A percentile compares a stretch with the other conserved stretches of the same genome.
These are phyloP conservation scores for Beauveria rudraprayagi DNA, from an alignment of 2,329 filamentous ascomycete genomes.

Conservation along the genomic window DNA sequence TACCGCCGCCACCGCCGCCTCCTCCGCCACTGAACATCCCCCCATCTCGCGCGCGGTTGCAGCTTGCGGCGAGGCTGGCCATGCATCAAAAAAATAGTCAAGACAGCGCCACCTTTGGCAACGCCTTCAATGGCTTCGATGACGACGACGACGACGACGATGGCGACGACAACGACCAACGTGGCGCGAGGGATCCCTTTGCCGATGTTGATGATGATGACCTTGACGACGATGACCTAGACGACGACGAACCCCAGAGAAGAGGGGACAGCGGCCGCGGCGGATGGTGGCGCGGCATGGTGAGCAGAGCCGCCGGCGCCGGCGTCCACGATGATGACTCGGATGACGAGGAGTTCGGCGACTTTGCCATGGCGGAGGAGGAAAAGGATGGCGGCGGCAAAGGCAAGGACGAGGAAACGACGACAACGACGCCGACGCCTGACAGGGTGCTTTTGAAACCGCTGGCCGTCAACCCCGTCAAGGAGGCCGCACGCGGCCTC, in stretches of 20 bases:
- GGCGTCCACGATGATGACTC: slow-evolving; percentile 30
- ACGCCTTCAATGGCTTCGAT: slow-evolving; percentile 40
- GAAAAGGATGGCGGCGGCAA: slow-evolving; percentile 21
- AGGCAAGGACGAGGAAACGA: not conserved
- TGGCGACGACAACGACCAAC: slow-evolving; percentile 23
- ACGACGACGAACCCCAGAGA: slow-evolving; percentile 22
- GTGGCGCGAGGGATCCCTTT: slow-evolving; percentile 31
- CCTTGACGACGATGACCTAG: slow-evolving; percentile 29
- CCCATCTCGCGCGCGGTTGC: slow-evolving; percentile 76
- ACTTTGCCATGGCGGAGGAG: slow-evolving; percentile 58
- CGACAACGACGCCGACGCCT: slow-evolving; percentile 12
- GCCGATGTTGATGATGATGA: slow-evolving; percentile 44
- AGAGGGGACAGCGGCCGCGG: slow-evolving; percentile 22
- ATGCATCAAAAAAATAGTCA: slow-evolving; percentile 60
- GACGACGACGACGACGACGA: slow-evolving; percentile 47
- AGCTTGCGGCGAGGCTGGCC: slow-evolving; percentile 81
- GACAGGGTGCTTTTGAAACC: slow-evolving; percentile 46
- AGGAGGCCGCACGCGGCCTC: slow-evolving; percentile 33
- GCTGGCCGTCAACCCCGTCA: slow-evolving; percentile 43
- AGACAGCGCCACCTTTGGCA: slow-evolving; percentile 35
- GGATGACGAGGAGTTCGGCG: slow-evolving; percentile 58
- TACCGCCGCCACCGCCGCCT: slow-evolving; percentile 54
- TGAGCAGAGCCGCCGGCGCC: slow-evolving; percentile 29
- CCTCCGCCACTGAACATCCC: slow-evolving; percentile 76
- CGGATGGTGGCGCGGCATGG: slow-evolving; percentile 42